Evolutionary conservation across 805 yeast genomes (phyloP), one percentile per base, ranked within the genome.

Genomic region (Yamadazyma tumulicola): DNA sequence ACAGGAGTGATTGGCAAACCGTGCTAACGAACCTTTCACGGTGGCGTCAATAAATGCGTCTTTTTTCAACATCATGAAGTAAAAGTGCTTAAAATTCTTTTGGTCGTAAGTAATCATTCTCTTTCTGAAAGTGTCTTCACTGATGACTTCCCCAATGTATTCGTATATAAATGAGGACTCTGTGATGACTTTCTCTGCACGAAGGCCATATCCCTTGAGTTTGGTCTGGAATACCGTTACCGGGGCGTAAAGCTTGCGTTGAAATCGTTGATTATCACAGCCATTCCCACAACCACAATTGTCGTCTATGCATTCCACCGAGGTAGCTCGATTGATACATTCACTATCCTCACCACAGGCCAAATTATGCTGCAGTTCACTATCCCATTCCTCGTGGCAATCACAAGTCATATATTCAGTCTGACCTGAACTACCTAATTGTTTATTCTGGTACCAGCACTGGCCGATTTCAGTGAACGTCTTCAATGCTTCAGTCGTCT

Each of bases 1-100:
- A 59, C 98, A 91, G 14, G 96, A 86, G 61, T 91, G 98, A 59
- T 91, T 91, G 54, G 93, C 84, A 62, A 89, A 93, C 38, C 98
- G 71, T 2, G 95, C 96, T 37, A 91, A 60, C 13, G 87, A 77
- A 6, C 97, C 98, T 61, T 77, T 83, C 31, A 72, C 72, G 1
- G 97, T 91, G 31, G 98, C 98, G 59, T 91, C 98, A 39, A 91
- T 86, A 54, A 88, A 93, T 54, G 91, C 91, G 40, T 87, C 88
- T 55, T 81, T 85, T 49, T 87, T 93, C 39, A 89, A 72, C 96
- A 86, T 86, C 97, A 89, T 89, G 59, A 89, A 89, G 61, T 89
- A 89, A 49, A 89, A 89, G 59, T 89, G 97, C 56, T 77, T 77
- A 42, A 81, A 68, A 4, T 80, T 76, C 49, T 72, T 72, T 23